These are phyloP conservation scores for Globisporangium recalcitrans DNA, from an alignment of 352 stramenopile genomes.

Conservation along the genomic window DNA sequence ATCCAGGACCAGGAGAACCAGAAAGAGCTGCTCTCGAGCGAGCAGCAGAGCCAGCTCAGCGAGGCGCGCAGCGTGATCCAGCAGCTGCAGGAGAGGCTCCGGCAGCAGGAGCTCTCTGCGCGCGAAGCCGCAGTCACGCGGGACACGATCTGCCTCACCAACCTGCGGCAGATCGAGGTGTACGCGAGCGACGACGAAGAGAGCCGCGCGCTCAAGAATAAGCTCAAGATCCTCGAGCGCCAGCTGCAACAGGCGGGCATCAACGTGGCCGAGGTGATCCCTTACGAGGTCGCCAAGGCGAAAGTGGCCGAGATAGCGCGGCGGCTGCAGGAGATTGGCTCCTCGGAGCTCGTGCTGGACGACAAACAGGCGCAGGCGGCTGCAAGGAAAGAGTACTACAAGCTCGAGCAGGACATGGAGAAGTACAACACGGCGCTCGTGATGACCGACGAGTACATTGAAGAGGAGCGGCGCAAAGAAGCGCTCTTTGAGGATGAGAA, in stretches of 20 bases:
- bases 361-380: constrained; percentile 40
- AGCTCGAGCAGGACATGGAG: constrained; percentile 89
- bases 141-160: constrained; percentile 54
- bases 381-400: constrained; percentile 80
- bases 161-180: constrained; percentile 36
- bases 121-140: constrained; percentile 40
- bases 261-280: constrained; percentile 85
- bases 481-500: constrained; percentile 72
- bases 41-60: constrained; percentile 51
- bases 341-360: constrained; percentile 50
- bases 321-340: constrained; percentile 82
- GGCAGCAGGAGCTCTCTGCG: constrained; percentile 47
- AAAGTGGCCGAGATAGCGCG: constrained; percentile 77
- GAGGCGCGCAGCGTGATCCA: constrained; percentile 58
- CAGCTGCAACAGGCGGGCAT: constrained; percentile 74
- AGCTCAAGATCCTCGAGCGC: constrained; percentile 65
- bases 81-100: constrained; percentile 50
- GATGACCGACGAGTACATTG: constrained; percentile 87
- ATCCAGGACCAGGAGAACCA: constrained; percentile 55
- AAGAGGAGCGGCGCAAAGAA: constrained; percentile 63
- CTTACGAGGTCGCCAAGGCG: constrained; percentile 75
- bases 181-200: constrained; percentile 35
- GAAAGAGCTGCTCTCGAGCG: constrained; percentile 45
- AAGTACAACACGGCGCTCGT: constrained; percentile 88
- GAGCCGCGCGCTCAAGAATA: constrained; percentile 49